Evolutionary conservation across 306 rosid genomes (phyloP).

Genomic region (Rosa lucieae): DNA sequence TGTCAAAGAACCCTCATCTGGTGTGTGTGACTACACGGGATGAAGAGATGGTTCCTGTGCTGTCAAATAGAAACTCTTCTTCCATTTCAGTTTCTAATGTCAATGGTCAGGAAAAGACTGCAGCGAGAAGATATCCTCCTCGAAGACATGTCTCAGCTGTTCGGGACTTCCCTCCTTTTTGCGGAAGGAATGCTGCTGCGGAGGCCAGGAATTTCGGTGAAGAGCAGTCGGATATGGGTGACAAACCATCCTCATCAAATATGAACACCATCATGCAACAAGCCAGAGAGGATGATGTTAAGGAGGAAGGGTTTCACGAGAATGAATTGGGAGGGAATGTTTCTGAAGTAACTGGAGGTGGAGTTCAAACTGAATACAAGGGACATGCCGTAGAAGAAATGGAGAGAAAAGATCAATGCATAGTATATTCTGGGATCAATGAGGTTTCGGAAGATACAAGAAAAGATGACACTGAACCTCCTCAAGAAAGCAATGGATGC

Average conservation of each 20-base stretch:
- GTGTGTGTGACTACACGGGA: slow-evolving; percentile 22
- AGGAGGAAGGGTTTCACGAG: slow-evolving; percentile 28
- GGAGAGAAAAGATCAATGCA: slow-evolving; percentile 24
- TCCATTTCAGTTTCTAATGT: slow-evolving; percentile 32
- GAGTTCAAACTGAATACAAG: slow-evolving; percentile 21
- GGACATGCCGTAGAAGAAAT: slow-evolving; percentile 23
- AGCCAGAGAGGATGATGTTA: slow-evolving; percentile 36
- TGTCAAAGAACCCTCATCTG: slow-evolving; percentile 29
- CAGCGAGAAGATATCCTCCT: slow-evolving; percentile 51
- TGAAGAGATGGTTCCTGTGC: slow-evolving; percentile 30
- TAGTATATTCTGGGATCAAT: slow-evolving; percentile 23
- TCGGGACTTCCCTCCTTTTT: slow-evolving; percentile 66
- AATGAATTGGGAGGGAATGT: slow-evolving; percentile 19
- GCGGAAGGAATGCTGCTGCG: slow-evolving; percentile 58
- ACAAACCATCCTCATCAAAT: slow-evolving; percentile 23
- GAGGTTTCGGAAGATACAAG: slow-evolving; percentile 18
- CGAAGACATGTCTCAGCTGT: slow-evolving; percentile 66
- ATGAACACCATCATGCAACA: slow-evolving; percentile 26
- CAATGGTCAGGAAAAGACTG: slow-evolving; percentile 32
- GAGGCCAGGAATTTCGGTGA: slow-evolving; percentile 24
- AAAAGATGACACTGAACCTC: slow-evolving; percentile 16
- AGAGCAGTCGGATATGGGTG: slow-evolving; percentile 32
- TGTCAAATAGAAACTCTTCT: slow-evolving; percentile 9
- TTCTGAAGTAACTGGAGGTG: slow-evolving; percentile 20
- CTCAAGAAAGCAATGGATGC: slow-evolving; percentile 27